Percentiles rank a stretch among this genome's conserved stretches.
Conservation (phyloP, 148 eudicot species). For the Mesembryanthemum crystallinum region DNA sequence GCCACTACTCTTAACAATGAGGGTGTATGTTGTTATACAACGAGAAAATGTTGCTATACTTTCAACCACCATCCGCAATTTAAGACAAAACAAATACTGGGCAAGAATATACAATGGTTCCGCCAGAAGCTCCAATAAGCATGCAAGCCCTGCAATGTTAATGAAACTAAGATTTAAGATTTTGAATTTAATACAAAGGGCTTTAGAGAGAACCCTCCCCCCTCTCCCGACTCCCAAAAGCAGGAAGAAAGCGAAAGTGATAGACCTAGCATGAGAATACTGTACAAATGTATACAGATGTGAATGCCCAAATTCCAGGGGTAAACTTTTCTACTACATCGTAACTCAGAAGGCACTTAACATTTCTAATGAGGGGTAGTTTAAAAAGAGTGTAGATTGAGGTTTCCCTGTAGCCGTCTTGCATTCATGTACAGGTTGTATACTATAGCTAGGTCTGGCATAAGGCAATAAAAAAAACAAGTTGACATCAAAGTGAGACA, state of each 20-base stretch:
- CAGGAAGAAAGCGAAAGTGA: background rate
- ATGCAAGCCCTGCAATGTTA: slow-evolving; percentile 70
- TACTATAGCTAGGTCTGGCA: too few relatives aligned
- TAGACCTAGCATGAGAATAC: background rate
- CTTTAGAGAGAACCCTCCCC: background rate
- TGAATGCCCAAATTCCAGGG: background rate
- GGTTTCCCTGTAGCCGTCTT: too few relatives aligned
- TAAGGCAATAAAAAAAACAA: too few relatives aligned
- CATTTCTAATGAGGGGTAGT: too few relatives aligned
- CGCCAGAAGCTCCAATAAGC: slow-evolving; percentile 85
- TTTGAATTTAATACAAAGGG: background rate
- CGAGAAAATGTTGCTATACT: slow-evolving; percentile 79
- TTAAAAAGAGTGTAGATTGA: too few relatives aligned
- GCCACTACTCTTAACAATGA: slow-evolving; percentile 57
- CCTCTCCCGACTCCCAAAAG: too few relatives aligned
- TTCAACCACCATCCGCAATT: slow-evolving; percentile 78
- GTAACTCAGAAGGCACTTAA: too few relatives aligned
- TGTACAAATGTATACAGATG: background rate
- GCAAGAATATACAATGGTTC: slow-evolving; percentile 93
- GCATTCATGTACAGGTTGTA: too few relatives aligned
- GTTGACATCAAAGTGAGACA: too few relatives aligned
- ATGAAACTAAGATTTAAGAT: background rate
- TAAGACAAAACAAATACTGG: slow-evolving; percentile 84
- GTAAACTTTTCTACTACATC: too few relatives aligned
- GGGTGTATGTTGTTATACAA: slow-evolving; percentile 61